Evolutionary conservation across 1,284 basidiomycete species (phyloP).

Genomic region (Trametes sp.): DNA sequence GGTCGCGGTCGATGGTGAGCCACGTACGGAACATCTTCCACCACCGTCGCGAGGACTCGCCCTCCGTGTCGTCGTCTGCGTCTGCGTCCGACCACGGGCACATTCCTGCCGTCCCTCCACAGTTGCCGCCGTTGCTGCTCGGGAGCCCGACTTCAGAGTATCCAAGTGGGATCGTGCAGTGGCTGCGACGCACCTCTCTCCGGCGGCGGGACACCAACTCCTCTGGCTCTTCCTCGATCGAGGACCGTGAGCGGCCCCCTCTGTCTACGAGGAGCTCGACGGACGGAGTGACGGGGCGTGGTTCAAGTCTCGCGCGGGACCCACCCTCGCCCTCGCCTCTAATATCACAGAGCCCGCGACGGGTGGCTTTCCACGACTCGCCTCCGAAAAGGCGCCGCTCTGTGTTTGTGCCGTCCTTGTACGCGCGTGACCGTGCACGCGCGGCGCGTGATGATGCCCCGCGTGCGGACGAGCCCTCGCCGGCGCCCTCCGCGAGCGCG

Average conservation of each 20-base stretch:
- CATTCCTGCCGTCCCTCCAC: conserved; percentile 27
- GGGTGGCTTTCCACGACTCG: conserved; percentile 24
- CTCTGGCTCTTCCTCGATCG: conserved; percentile 24
- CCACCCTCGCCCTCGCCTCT: conserved; percentile 4
- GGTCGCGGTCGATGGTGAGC: conserved; percentile 57
- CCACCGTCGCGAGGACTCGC: conserved; percentile 41
- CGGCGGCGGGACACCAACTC: conserved; percentile 55
- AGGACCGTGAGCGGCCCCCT: conserved; percentile 17
- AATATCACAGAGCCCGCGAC: conserved; percentile 10
- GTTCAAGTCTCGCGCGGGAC: not conserved
- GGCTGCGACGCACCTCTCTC: conserved; percentile 55
- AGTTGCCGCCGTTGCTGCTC: not conserved
- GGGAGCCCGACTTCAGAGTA: conserved; percentile 39
- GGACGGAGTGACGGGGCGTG: conserved; percentile 19
- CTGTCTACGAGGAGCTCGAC: conserved; percentile 22
- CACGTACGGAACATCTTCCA: conserved; percentile 54
- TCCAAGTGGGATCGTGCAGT: conserved; percentile 48
- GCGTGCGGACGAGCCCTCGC: not conserved
- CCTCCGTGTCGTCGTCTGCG: conserved; percentile 28
- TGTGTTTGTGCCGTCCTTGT: conserved; percentile 35
- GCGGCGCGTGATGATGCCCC: conserved; percentile 12
- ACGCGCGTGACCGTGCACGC: conserved; percentile 23
- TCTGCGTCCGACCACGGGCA: conserved; percentile 23
- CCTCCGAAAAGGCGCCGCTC: conserved; percentile 37
- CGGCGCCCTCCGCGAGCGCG: conserved; percentile 7